phyloP scores from a whole-genome alignment of 2,329 filamentous ascomycete species.

The Pseudocercospora ulei region DNA sequence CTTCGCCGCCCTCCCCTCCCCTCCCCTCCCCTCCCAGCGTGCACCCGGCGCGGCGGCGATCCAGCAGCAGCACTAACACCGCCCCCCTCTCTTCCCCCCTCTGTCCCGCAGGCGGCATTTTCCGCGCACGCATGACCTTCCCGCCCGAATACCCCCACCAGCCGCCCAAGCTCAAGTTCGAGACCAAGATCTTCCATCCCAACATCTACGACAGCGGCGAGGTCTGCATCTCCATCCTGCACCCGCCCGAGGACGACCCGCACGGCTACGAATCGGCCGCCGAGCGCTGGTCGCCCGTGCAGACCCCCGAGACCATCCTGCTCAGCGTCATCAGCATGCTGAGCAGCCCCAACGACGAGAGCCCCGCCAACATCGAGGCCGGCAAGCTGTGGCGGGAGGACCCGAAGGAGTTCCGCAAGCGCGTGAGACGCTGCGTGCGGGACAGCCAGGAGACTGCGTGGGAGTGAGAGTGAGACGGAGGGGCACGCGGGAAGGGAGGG shows the following conservation, averaged over 20 bases:
- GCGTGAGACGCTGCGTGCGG: conserved; percentile 67
- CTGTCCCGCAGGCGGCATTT: conserved; percentile 63
- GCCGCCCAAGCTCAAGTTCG: conserved; percentile 82
- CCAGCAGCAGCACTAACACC: no score
- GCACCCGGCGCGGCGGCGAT: no score
- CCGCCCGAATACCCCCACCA: conserved; percentile 75
- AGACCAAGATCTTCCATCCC: conserved; percentile 80
- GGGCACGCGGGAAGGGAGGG: no score
- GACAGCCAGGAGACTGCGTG: conserved; percentile 58
- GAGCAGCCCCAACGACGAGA: conserved; percentile 87
- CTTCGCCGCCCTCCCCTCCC: no score
- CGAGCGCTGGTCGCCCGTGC: conserved; percentile 90
- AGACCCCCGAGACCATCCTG: conserved; percentile 88
- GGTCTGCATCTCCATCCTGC: conserved; percentile 94
- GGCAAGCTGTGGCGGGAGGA: conserved; percentile 81
- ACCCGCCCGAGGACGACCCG: conserved; percentile 86
- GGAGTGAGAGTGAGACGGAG: no score
- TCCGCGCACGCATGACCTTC: conserved; percentile 74
- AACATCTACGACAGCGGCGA: conserved; percentile 81
- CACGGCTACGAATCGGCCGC: conserved; percentile 84
- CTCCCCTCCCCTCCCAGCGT: no score
- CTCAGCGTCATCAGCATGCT: conserved; percentile 88
- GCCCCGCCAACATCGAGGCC: conserved; percentile 88
- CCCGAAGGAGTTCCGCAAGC: conserved; percentile 63
- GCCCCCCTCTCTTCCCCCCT: background rate